These are phyloP conservation scores for Albugo candida DNA, from an alignment of 352 stramenopile genomes.

Conservation along the genomic window DNA sequence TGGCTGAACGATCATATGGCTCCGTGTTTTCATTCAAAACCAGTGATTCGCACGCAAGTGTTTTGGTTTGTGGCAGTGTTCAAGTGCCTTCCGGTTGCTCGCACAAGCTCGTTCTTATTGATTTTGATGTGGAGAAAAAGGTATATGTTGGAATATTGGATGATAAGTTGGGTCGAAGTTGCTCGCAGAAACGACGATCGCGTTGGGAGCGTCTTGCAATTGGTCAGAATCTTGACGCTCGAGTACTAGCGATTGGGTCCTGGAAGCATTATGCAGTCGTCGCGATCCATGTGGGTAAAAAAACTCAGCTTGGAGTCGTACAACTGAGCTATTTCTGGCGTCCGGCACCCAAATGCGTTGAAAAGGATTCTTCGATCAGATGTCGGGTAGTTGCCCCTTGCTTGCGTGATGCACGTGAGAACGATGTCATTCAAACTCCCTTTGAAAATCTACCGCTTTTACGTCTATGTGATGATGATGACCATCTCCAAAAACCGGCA, in stretches of 20 bases:
- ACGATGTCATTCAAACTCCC: conserved; percentile 22
- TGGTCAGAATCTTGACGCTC: conserved; percentile 19
- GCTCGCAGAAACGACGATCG: conserved; percentile 50
- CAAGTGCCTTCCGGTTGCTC: conserved; percentile 5
- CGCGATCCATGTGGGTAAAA: conserved; percentile 26
- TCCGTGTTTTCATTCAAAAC: conserved; percentile 66
- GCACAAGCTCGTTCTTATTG: conserved; percentile 57
- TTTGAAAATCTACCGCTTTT: conserved; percentile 60
- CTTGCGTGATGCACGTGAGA: conserved; percentile 6
- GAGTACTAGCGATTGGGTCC: conserved; percentile 26
- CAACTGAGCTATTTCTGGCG: conserved; percentile 63
- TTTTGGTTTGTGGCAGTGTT: conserved; percentile 34
- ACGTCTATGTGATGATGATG: conserved; percentile 22
- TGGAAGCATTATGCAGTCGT: conserved; percentile 47
- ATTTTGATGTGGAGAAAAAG: conserved; percentile 76
- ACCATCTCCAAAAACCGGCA: conserved; percentile 10
- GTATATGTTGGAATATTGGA: conserved; percentile 47
- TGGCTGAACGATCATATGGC: conserved; percentile 69
- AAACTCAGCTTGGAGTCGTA: conserved; percentile 29
- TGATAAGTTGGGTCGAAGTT: conserved; percentile 25
- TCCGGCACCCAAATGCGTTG: conserved; percentile 20
- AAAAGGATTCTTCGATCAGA: conserved; percentile 20
- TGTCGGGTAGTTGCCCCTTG: conserved; percentile 25
- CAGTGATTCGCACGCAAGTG: conserved; percentile 28
- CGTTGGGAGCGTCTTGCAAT: conserved; percentile 26